A percentile compares a stretch with the other conserved stretches of the same genome.
phyloP scores from a whole-genome alignment of 495 filamentous ascomycete species.

The Clohesyomyces aquaticus region DNA sequence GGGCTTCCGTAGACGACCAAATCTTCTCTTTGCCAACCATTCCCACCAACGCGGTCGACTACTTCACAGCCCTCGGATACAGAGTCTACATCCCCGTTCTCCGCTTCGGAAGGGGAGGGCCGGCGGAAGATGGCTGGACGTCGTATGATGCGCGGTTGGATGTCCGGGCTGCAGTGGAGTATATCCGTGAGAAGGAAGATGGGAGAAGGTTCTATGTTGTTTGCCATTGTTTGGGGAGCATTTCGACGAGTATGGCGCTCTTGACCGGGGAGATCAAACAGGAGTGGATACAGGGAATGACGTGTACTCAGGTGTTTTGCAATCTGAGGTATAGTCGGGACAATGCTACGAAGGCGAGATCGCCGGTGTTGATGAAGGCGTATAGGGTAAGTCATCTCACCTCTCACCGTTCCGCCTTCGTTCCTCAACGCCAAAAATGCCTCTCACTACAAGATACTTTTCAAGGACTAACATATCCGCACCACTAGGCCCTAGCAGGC shows the following conservation, averaged over 20 bases:
- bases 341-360: constrained; percentile 61
- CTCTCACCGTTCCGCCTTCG: too few relatives aligned
- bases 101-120: constrained; percentile 61
- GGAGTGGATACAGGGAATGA: constrained; percentile 64
- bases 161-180: constrained; percentile 59
- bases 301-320: constrained; percentile 67
- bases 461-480: too few relatives aligned
- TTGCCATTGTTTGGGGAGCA: constrained; percentile 68
- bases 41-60: constrained; percentile 65
- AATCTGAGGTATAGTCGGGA: constrained; percentile 62
- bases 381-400: constrained; percentile 44
- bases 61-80: constrained; percentile 64
- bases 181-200: constrained; percentile 52
- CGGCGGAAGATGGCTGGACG: constrained; percentile 59
- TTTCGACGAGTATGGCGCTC: constrained; percentile 62
- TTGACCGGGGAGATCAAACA: constrained; percentile 66
- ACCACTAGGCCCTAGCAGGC: constrained; percentile 40
- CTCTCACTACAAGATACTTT: too few relatives aligned
- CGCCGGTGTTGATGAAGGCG: constrained; percentile 53
- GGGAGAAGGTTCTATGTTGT: constrained; percentile 59
- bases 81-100: constrained; percentile 62
- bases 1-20: constrained; percentile 64
- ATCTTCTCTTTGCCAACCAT: constrained; percentile 69
- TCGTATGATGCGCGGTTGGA: constrained; percentile 67
- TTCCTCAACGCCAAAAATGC: background rate